Evolutionary conservation across 176 grass and related monocot genomes (phyloP).

Genomic region (Aegilops umbellulata): DNA sequence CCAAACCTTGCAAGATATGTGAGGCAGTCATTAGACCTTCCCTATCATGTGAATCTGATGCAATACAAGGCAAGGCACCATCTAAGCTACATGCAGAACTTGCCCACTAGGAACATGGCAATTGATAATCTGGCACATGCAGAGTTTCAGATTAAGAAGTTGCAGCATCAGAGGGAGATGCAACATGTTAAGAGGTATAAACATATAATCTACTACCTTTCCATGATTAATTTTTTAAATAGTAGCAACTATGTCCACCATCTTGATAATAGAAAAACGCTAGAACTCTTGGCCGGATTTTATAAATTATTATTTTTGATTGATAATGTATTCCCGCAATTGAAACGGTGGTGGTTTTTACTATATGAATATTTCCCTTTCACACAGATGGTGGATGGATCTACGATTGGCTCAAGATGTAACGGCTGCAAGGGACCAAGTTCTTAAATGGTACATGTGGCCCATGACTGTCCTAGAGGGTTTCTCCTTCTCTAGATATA

Average conservation of each 20-base stretch:
- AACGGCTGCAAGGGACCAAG: neutral
- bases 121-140: constrained; percentile 47
- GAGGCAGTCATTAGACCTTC: constrained; percentile 48
- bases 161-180: constrained; percentile 44
- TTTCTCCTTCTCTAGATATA: constrained; percentile 31
- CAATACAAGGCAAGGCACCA: constrained; percentile 61
- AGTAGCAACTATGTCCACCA: too few species aligned
- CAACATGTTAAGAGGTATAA: constrained; percentile 35
- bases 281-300: too few species aligned
- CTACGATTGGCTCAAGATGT: neutral
- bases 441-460: constrained; percentile 67
- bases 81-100: constrained; percentile 23
- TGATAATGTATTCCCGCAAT: neutral
- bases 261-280: too few species aligned
- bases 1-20: constrained; percentile 36
- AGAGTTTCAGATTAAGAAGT: constrained; percentile 49
- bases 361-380: neutral
- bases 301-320: neutral
- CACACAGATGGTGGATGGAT: neutral
- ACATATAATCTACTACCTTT: neutral
- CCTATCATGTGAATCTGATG: constrained; percentile 53
- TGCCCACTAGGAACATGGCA: neutral
- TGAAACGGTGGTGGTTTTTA: neutral
- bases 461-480: constrained; percentile 15
- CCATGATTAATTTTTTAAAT: too few species aligned